A percentile compares a stretch with the other conserved stretches of the same genome.
phyloP scores from a whole-genome alignment of 2,329 filamentous ascomycete genomes.

The Cordyceps javanica region DNA sequence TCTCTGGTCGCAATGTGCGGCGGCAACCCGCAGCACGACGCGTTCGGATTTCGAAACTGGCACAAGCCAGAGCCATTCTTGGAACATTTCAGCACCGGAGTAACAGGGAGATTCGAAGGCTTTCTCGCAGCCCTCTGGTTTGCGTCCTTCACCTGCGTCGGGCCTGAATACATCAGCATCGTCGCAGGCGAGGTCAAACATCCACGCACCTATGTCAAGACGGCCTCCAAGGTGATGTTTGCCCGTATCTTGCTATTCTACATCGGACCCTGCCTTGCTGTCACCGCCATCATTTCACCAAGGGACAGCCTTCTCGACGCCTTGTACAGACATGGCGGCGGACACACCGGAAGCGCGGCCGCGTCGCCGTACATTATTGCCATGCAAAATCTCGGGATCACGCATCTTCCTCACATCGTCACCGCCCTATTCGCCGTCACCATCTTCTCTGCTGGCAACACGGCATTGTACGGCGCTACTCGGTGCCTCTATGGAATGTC shows the following conservation, averaged over 20 bases:
- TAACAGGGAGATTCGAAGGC: conserved; percentile 61
- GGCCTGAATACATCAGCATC: conserved; percentile 61
- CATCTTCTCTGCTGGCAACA: background rate
- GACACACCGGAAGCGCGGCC: conserved; percentile 38
- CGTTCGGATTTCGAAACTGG: conserved; percentile 68
- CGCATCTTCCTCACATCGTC: conserved; percentile 48
- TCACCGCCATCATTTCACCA: conserved; percentile 62
- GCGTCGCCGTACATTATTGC: conserved; percentile 59
- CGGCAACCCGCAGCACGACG: conserved; percentile 63
- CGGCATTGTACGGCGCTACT: background rate
- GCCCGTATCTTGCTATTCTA: conserved; percentile 67
- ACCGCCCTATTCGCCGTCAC: conserved; percentile 43
- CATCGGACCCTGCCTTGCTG: conserved; percentile 58
- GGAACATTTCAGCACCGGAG: conserved; percentile 51
- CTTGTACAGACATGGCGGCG: conserved; percentile 31
- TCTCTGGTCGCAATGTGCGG: conserved; percentile 75
- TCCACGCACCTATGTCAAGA: conserved; percentile 57
- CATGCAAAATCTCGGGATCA: conserved; percentile 48
- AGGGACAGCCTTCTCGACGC: conserved; percentile 53
- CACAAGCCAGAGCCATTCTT: conserved; percentile 35
- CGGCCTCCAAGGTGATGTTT: conserved; percentile 67
- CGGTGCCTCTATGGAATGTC: background rate
- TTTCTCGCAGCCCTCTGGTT: conserved; percentile 63
- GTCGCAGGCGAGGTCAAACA: conserved; percentile 64
- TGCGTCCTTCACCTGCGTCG: conserved; percentile 56